Evolutionary conservation across 2,329 filamentous ascomycete species (phyloP), one percentile per base, ranked within the genome.

Genomic region (Diatrype stigma): DNA sequence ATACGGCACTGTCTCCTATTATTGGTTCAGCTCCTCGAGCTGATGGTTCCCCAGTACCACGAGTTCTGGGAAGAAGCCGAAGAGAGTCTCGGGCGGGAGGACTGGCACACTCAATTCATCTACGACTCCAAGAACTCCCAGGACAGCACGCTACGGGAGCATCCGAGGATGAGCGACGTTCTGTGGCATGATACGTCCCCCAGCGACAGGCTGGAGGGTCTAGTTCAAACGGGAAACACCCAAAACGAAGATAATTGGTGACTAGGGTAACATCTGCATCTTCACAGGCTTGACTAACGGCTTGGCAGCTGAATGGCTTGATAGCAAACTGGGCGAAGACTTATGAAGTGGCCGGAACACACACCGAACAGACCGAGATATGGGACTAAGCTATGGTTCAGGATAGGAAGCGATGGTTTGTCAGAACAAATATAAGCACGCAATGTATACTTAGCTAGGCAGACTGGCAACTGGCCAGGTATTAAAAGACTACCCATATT

Each of bases 21-120:
- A 19, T 50, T 60, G 3, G 55, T 60, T n/a, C 48, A 52, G 6
- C 50, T 63, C 19, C 50, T 64, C 12, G 47, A 56, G 38, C 23
- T 56, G 16, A 42, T 58, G 14, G 49, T 65, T 1, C 60, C 59
- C 0, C 45, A 59, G 10, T 56, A 38, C 23, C 12, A 3, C 2
- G 50, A 47, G 1, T 53, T 55, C 11, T 65, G 61, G 60, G 17
- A 54, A 14, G 62, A 64, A 46, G 60, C 56, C 51, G 51, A 60
- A 28, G 16, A 42, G 10, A 59, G 53, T 35, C 37, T 65, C 6
- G 42, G n/a, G 17, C 46, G 40, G 37, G 47, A 56, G 17, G 51
- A 58, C 38, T 64, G 59, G 59, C 42, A 59, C 2, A 21, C 46
- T 23, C 52, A 55, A 17, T 64, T 64, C 45, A 54, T 61, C 21